A percentile compares a stretch with the other conserved stretches of the same genome.
Conservation (phyloP, 345 rosid genomes). For the Citrus sinensis region DNA sequence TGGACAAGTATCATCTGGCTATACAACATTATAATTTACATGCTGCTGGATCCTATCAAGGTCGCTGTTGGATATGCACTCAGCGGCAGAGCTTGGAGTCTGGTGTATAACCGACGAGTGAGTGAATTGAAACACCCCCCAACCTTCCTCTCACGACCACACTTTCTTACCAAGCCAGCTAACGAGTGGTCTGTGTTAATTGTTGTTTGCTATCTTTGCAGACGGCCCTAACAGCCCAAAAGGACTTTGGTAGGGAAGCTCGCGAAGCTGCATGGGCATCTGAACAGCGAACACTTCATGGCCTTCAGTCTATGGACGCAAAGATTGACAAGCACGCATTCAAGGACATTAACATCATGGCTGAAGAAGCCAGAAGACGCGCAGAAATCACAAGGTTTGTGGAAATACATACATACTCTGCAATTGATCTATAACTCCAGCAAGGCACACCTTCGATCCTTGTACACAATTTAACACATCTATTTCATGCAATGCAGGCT, state of each 20-base stretch:
- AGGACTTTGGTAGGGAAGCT: slow-evolving; percentile 57
- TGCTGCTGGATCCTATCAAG: slow-evolving; percentile 85
- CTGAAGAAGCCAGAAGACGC: slow-evolving; percentile 62
- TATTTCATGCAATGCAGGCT: slow-evolving; percentile 25
- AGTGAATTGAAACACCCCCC: slow-evolving; percentile 4
- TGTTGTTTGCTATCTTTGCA: slow-evolving; percentile 8
- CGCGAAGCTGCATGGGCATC: slow-evolving; percentile 65
- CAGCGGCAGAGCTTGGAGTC: slow-evolving; percentile 75
- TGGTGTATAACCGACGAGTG: slow-evolving; percentile 64
- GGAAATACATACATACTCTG: neutral
- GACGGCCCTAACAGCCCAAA: slow-evolving; percentile 57
- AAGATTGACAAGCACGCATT: slow-evolving; percentile 41
- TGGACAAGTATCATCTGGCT: slow-evolving; percentile 82
- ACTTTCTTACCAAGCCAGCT: neutral
- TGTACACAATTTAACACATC: neutral
- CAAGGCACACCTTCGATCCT: neutral
- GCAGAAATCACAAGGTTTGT: slow-evolving; percentile 66
- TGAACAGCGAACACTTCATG: slow-evolving; percentile 56
- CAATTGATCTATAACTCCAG: neutral
- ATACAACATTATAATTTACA: slow-evolving; percentile 57
- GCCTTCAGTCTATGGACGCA: slow-evolving; percentile 37
- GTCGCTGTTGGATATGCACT: slow-evolving; percentile 67
- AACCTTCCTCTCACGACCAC: neutral
- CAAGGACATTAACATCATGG: slow-evolving; percentile 47
- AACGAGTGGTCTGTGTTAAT: neutral